Evolutionary conservation across 2,329 filamentous ascomycete genomes (phyloP).

Genomic region (Aspergillus sp.): DNA sequence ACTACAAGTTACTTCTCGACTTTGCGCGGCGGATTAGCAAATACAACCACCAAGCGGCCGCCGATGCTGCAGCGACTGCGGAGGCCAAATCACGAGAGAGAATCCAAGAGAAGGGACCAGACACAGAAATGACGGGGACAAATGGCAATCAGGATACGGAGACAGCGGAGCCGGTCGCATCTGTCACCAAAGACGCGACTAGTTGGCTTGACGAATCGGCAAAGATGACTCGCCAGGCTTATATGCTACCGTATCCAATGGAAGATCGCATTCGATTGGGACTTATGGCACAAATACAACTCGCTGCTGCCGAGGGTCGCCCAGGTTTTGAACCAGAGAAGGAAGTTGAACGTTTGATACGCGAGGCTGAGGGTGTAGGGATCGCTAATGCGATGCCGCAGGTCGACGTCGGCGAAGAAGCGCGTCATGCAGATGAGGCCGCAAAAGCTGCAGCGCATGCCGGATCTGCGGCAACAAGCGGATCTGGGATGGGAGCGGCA

Average conservation of each 20-base stretch:
- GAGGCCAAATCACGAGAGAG: conserved; percentile 20
- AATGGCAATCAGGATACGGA: conserved; percentile 27
- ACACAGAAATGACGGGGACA: conserved; percentile 38
- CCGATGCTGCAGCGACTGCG: conserved; percentile 41
- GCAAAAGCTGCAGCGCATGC: conserved; percentile 37
- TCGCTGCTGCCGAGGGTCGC: conserved; percentile 53
- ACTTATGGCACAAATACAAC: conserved; percentile 48
- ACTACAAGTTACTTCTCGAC: conserved; percentile 46
- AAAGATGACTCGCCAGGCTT: conserved; percentile 41
- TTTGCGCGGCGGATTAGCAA: conserved; percentile 51
- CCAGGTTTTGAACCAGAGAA: conserved; percentile 57
- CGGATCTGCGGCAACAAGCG: conserved; percentile 26
- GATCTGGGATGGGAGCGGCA: conserved; percentile 18
- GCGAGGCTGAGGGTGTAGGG: conserved; percentile 60
- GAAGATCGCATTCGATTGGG: conserved; percentile 48
- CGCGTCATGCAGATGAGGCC: conserved; percentile 35
- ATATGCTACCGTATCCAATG: conserved; percentile 48
- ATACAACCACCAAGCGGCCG: conserved; percentile 48
- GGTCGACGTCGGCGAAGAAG: conserved; percentile 33
- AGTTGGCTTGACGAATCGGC: conserved; percentile 46
- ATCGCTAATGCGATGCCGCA: conserved; percentile 46
- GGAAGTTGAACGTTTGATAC: conserved; percentile 45
- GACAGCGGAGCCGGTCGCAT: conserved; percentile 35
- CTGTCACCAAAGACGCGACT: conserved; percentile 43
- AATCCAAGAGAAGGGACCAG: conserved; percentile 20